A percentile compares a stretch with the other conserved stretches of the same genome.
Conservation (phyloP, 2,329 filamentous ascomycete species). For the Xylaria sp. region DNA sequence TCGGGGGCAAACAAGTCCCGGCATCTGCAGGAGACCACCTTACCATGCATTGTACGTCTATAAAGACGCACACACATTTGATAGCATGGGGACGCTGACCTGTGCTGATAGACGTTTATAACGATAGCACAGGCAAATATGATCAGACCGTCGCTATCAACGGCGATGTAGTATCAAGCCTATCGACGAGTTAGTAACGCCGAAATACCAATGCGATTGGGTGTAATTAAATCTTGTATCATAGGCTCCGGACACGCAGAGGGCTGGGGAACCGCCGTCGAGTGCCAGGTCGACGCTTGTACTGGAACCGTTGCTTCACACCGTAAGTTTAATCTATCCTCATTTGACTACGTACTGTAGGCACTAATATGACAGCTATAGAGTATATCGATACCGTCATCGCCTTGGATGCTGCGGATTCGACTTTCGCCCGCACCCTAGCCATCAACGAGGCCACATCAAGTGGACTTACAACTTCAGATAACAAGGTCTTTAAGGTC, state of each 20-base stretch:
- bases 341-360: not conserved
- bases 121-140: slow-evolving; percentile 46
- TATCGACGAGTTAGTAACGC: slow-evolving; percentile 42
- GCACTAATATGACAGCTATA: slow-evolving; percentile 11
- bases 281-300: slow-evolving; percentile 47
- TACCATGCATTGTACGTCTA: slow-evolving; percentile 44
- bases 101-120: slow-evolving; percentile 44
- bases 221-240: not conserved
- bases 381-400: slow-evolving; percentile 48
- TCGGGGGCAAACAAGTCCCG: slow-evolving; percentile 45
- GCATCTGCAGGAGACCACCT: slow-evolving; percentile 43
- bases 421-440: slow-evolving; percentile 44
- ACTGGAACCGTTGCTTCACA: slow-evolving; percentile 45
- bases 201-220: not conserved
- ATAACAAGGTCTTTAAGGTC: slow-evolving; percentile 46
- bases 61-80: not conserved
- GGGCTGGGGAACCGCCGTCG: slow-evolving; percentile 49
- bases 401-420: slow-evolving; percentile 45
- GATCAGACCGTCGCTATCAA: slow-evolving; percentile 48
- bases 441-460: slow-evolving; percentile 44
- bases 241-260: slow-evolving; percentile 46
- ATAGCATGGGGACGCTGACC: not conserved
- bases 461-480: slow-evolving; percentile 42
- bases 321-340: slow-evolving; percentile 39
- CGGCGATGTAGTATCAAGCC: slow-evolving; percentile 44